A percentile compares a stretch with the other conserved stretches of the same genome.
phyloP scores from a whole-genome alignment of 768 basidiomycete species.

The Pleurotus citrinopileatus region DNA sequence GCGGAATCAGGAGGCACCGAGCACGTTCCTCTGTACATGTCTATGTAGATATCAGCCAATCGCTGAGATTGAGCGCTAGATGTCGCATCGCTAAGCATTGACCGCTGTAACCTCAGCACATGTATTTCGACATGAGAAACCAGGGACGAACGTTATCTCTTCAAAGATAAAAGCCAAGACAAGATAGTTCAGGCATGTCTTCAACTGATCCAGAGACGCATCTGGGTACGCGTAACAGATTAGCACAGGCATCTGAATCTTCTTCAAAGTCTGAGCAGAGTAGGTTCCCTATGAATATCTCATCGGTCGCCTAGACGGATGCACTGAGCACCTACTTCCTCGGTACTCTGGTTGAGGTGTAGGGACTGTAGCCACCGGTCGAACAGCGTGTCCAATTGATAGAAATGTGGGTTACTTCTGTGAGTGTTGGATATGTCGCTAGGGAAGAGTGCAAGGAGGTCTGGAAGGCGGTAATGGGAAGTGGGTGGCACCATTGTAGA shows the following conservation, averaged over 20 bases:
- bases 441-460: slow-evolving; percentile 1
- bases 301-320: not conserved
- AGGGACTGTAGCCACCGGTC: slow-evolving; percentile 1
- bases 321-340: not conserved
- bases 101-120: not conserved
- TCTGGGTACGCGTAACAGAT: slow-evolving; percentile 4
- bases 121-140: not conserved
- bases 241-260: slow-evolving; percentile 5
- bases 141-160: not conserved
- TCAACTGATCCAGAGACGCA: not conserved
- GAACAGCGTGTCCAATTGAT: not conserved
- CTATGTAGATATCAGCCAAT: slow-evolving; percentile 5
- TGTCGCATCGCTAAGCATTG: not conserved
- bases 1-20: not conserved
- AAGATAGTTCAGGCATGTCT: not conserved
- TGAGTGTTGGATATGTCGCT: not conserved
- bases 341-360: not conserved
- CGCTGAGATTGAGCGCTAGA: not conserved
- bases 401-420: not conserved
- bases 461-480: not conserved
- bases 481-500: not conserved
- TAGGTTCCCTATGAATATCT: not conserved
- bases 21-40: not conserved
- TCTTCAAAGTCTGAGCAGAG: not conserved
- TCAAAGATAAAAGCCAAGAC: slow-evolving; percentile 7